Base-by-base conservation (phyloP, 148 eudicot genomes). In the Persicaria maculosa region DNA sequence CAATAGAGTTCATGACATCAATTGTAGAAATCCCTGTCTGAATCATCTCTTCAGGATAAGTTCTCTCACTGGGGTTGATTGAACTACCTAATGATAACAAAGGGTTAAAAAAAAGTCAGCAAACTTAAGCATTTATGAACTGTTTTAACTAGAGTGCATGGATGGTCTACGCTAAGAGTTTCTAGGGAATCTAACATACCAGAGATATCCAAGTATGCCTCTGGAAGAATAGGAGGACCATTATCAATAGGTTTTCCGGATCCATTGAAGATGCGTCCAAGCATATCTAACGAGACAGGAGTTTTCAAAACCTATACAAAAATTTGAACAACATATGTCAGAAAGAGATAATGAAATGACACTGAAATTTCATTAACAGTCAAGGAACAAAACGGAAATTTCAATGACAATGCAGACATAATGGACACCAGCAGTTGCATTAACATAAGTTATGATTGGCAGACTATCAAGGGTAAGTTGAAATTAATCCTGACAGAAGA, bases 41-140 rank as follows among this genome's bases (percentile, higher is more conserved):
- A 78, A 95, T 95, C 99, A 95, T 95, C 84, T 95, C 99, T 81
- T 95, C 97, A 14, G 99, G 99, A 82, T 95, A 93, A n/a, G 97
- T 93, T 83, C 97, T 85, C 85, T 93, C 97, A 83, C 97, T 93
- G 73, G 97, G 97, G 81, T 95, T 95, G 78, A 95, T 95, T 75
- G 99, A 95, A 92, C 99, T 95, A 74, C 99, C 99, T 95, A 80
- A 62, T 80, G 17, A 57, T 6, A 55, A 47, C 47, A 65, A 4
- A 65, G 46, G 19, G 4, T 40, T 43, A 65, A 43, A 61, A 47
- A 65, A 12, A 65, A 36, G 17, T 43, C 70, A 65, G 70, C 47
- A 62, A 62, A 40, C 47, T 36, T 40, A 4, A 64, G 14, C 46
- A 64, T n/a, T 1, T 45, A 12, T 14, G 47, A 47, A 43, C 45